A percentile compares a stretch with the other conserved stretches of the same genome.
Evolutionary conservation across 2,329 filamentous ascomycete genomes (phyloP).

Genomic region (Ceratocystis albifundus): DNA sequence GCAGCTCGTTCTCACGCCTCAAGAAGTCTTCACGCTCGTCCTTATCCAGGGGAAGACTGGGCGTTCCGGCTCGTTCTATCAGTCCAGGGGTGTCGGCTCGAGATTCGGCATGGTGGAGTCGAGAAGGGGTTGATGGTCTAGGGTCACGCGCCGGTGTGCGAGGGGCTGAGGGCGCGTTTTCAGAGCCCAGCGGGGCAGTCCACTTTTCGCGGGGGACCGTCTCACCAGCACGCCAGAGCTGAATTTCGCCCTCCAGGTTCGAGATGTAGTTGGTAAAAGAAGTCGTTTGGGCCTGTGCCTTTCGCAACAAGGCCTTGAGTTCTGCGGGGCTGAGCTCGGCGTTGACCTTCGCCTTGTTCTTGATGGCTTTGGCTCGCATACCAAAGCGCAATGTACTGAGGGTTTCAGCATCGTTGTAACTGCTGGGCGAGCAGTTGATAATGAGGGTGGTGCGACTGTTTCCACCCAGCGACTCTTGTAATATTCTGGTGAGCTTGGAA

Average conservation of each 20-base stretch:
- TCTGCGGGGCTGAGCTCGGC: conserved; percentile 92
- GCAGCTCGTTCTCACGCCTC: conserved; percentile 87
- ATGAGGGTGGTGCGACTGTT: conserved; percentile 98
- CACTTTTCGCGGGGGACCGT: conserved; percentile 79
- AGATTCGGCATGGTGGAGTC: conserved; percentile 41
- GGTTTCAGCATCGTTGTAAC: conserved; percentile 94
- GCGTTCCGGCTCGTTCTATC: conserved; percentile 76
- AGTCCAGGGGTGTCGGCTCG: conserved; percentile 52
- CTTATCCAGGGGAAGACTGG: conserved; percentile 79
- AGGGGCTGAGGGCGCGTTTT: conserved; percentile 21
- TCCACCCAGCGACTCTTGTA: conserved; percentile 94
- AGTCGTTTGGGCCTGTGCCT: conserved; percentile 78
- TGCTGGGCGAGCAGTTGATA: conserved; percentile 97
- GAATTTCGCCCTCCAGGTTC: conserved; percentile 72
- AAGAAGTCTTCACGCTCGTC: conserved; percentile 96
- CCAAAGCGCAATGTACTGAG: conserved; percentile 86
- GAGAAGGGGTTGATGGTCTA: conserved; percentile 38
- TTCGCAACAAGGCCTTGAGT: conserved; percentile 84
- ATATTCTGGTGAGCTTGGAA: conserved; percentile 90
- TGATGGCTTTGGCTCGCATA: conserved; percentile 94
- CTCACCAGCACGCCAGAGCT: conserved; percentile 79
- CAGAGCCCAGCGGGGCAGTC: conserved; percentile 46
- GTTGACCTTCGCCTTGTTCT: conserved; percentile 99
- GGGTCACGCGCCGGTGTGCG: conserved; percentile 36
- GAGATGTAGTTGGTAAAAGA: conserved; percentile 81